These are phyloP conservation scores for Gyromitra esculenta DNA, from an alignment of 2,329 filamentous ascomycete genomes.

Conservation along the genomic window DNA sequence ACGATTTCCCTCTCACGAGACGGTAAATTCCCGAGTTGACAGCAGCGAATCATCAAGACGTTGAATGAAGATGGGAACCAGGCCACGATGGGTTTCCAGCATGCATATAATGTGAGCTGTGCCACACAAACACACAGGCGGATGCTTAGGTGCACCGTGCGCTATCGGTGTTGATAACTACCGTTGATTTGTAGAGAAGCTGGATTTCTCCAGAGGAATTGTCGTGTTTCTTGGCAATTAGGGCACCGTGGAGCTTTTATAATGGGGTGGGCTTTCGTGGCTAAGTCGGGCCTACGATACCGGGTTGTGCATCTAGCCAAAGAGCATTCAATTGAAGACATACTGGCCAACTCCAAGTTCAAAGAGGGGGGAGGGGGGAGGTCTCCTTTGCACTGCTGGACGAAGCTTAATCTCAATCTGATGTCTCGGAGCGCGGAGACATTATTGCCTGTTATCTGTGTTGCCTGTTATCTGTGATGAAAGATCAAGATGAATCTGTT, in stretches of 20 bases:
- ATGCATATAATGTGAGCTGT: neutral
- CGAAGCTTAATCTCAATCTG: neutral
- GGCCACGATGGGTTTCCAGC: slow-evolving; percentile 9
- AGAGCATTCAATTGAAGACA: neutral
- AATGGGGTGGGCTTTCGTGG: slow-evolving; percentile 10
- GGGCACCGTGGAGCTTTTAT: neutral
- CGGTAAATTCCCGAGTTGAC: slow-evolving; percentile 3
- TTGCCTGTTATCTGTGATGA: neutral
- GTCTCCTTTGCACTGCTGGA: neutral
- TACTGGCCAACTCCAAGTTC: neutral
- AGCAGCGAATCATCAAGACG: slow-evolving; percentile 14
- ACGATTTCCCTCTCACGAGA: slow-evolving; percentile 3
- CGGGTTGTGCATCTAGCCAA: neutral
- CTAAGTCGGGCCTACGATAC: neutral
- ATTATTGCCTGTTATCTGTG: neutral
- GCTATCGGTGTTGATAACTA: slow-evolving; percentile 18
- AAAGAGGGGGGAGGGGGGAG: neutral
- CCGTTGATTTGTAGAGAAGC: neutral
- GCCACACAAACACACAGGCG: slow-evolving; percentile 6
- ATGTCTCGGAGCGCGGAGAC: neutral
- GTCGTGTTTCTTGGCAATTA: slow-evolving; percentile 1
- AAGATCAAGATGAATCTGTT: slow-evolving; percentile 24
- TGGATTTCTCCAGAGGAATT: slow-evolving; percentile 1
- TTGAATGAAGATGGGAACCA: neutral
- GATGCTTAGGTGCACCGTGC: neutral